Conservation (phyloP, 306 rosid genomes). For the Neltuma alba region DNA sequence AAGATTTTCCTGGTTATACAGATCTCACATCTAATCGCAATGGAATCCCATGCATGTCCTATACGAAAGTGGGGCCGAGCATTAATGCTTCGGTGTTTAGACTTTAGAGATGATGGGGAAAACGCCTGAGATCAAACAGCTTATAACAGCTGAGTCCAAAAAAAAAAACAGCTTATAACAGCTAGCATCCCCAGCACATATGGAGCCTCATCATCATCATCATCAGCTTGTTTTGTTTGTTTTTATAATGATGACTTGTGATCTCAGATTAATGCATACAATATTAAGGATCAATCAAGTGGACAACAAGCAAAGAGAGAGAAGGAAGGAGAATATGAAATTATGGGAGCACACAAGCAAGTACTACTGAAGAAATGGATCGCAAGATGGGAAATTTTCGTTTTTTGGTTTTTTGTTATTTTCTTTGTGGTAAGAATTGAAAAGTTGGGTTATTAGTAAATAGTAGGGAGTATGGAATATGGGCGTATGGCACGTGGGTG, state of each 20-base stretch:
- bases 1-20: background rate
- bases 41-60: constrained; percentile 11
- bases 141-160: background rate
- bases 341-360: background rate
- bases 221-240: background rate
- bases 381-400: too few species aligned
- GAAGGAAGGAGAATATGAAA: background rate
- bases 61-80: background rate
- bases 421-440: too few species aligned
- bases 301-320: background rate
- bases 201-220: background rate
- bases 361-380: too few species aligned
- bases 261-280: background rate
- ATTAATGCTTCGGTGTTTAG: background rate
- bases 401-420: too few species aligned
- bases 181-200: background rate
- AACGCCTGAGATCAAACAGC: background rate
- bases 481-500: background rate
- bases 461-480: too few species aligned
- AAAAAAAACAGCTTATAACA: background rate
- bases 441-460: too few species aligned
- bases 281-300: background rate
- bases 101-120: background rate
- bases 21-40: background rate
- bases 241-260: background rate